A percentile compares a stretch with the other conserved stretches of the same genome.
These are phyloP conservation scores for Lecanicillium sp. DNA, from an alignment of 2,329 filamentous ascomycete genomes.

Conservation along the genomic window DNA sequence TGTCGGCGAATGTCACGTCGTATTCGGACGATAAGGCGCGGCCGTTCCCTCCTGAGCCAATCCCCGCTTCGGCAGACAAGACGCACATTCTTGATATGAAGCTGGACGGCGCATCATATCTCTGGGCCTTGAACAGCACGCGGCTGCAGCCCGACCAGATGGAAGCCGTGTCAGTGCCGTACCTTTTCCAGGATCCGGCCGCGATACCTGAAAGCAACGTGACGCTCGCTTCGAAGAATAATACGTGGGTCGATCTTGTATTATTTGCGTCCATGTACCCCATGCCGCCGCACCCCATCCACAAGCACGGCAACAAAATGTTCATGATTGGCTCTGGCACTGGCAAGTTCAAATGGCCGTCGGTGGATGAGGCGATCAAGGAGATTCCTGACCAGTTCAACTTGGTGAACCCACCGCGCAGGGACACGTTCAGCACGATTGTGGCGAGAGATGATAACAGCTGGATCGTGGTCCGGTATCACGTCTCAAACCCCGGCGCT, in stretches of 20 bases:
- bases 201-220: conserved; percentile 34
- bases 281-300: conserved; percentile 52
- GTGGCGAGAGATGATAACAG: conserved; percentile 18
- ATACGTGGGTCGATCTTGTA: conserved; percentile 52
- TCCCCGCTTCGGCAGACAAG: conserved; percentile 37
- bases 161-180: conserved; percentile 29
- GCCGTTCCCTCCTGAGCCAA: conserved; percentile 41
- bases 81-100: conserved; percentile 39
- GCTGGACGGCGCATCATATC: conserved; percentile 38
- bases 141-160: conserved; percentile 34
- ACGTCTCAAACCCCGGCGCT: conserved; percentile 43
- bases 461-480: conserved; percentile 48
- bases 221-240: conserved; percentile 40
- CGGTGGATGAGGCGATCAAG: conserved; percentile 45
- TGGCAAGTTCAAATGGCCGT: conserved; percentile 45
- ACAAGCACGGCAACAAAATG: conserved; percentile 59
- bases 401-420: conserved; percentile 45
- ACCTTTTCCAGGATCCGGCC: conserved; percentile 40
- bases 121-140: conserved; percentile 47
- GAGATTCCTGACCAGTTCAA: conserved; percentile 49
- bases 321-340: conserved; percentile 48
- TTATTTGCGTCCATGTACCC: conserved; percentile 36
- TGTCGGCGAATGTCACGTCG: conserved; percentile 34
- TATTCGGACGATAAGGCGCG: conserved; percentile 37
- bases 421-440: conserved; percentile 35